Conservation (phyloP, 2,329 filamentous ascomycete genomes). For the Trichoderma hamatum region DNA sequence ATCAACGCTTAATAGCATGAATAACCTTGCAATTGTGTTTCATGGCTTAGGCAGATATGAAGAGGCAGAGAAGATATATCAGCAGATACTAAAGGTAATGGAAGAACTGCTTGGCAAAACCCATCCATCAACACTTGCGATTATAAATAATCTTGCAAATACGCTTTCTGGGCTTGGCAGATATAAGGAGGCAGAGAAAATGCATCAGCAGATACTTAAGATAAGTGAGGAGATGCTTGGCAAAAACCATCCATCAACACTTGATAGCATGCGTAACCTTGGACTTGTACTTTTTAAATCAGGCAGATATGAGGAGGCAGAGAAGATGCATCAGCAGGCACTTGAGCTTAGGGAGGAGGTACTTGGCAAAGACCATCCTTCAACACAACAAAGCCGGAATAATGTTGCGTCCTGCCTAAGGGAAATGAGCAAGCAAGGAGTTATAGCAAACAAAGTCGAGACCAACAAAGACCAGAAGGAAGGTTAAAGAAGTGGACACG, state of each 20-base stretch:
- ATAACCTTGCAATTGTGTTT: neutral
- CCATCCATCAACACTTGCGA: neutral
- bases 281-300: fast-evolving
- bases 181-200: neutral
- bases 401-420: too few species aligned
- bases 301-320: neutral
- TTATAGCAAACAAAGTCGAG: too few species aligned
- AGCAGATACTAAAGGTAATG: too few species aligned
- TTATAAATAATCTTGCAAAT: neutral
- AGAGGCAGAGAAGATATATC: neutral
- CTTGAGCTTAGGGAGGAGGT: neutral
- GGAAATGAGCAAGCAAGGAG: too few species aligned
- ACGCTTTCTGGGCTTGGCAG: neutral
- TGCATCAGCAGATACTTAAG: neutral
- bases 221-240: neutral
- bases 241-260: neutral
- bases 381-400: too few species aligned
- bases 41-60: neutral
- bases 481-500: too few species aligned
- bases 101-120: neutral
- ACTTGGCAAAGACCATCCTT: neutral
- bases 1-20: neutral
- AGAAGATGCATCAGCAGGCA: neutral
- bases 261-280: neutral
- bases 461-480: too few species aligned